Evolutionary conservation across 208 protist species (phyloP).

Genomic region (Vickermania ingenoplastis): DNA sequence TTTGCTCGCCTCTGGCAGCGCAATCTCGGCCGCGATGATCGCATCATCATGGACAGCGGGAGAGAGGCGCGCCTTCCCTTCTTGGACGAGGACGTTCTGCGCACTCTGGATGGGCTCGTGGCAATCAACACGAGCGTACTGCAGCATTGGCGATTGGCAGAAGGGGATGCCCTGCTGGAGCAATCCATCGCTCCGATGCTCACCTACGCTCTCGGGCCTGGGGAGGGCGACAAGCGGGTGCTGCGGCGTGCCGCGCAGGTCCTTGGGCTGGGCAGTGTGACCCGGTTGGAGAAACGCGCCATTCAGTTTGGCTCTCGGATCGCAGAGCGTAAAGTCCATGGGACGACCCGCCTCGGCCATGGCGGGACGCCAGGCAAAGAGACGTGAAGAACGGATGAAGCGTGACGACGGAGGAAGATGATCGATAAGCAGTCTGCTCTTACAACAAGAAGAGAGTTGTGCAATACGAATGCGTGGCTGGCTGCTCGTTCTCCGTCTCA

Average conservation of each 20-base stretch:
- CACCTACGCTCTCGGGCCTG: constrained; percentile 48
- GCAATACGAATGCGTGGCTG: too few species aligned
- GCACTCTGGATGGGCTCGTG: constrained; percentile 56
- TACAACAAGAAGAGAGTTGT: too few species aligned
- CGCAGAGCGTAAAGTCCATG: constrained; percentile 62
- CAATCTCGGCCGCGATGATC: constrained; percentile 94
- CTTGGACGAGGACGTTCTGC: constrained; percentile 89
- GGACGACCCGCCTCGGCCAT: constrained; percentile 19
- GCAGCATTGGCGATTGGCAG: background rate
- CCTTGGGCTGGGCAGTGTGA: constrained; percentile 72
- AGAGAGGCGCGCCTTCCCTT: constrained; percentile 90
- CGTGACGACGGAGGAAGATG: too few species aligned
- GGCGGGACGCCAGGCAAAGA: too few species aligned
- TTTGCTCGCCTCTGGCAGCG: constrained; percentile 88
- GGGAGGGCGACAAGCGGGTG: constrained; percentile 91
- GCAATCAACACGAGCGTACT: background rate
- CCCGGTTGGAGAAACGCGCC: constrained; percentile 90
- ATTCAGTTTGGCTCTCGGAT: constrained; percentile 96
- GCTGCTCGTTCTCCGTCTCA: too few species aligned
- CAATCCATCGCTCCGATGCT: constrained; percentile 45
- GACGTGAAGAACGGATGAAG: too few species aligned
- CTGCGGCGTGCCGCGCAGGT: constrained; percentile 65
- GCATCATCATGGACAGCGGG: constrained; percentile 87
- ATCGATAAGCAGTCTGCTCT: too few species aligned
- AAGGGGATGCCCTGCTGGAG: constrained; percentile 24